phyloP scores from a whole-genome alignment of 768 basidiomycete genomes.

The Hypholoma sublateritium region DNA sequence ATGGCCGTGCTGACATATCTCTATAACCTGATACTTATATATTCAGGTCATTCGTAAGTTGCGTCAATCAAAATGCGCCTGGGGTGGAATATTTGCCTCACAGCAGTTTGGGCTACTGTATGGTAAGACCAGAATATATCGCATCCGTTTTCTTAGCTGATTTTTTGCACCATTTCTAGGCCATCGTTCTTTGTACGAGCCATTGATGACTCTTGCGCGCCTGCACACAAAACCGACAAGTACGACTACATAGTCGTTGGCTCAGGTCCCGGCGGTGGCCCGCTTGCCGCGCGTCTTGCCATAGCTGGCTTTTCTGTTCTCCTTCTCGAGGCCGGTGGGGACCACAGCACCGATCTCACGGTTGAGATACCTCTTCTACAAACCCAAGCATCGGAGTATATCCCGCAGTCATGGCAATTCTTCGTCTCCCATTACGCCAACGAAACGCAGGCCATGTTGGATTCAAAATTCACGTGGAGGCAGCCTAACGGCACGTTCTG shows the following conservation, averaged over 20 bases:
- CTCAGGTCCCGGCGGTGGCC: constrained; percentile 9
- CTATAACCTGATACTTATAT: too few species aligned
- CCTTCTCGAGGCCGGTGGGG: constrained; percentile 7
- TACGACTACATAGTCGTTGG: constrained; percentile 11
- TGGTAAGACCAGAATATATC: neutral
- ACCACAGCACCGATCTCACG: constrained; percentile 1
- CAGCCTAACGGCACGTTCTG: constrained; percentile 5
- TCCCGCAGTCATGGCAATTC: constrained; percentile 6
- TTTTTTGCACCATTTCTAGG: neutral
- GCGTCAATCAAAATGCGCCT: too few species aligned
- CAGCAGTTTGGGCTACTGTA: neutral
- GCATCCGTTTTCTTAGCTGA: neutral
- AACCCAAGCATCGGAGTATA: constrained; percentile 5
- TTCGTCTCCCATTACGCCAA: constrained; percentile 10
- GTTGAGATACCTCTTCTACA: constrained; percentile 4
- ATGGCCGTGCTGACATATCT: too few species aligned
- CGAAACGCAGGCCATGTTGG: neutral
- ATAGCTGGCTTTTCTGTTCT: constrained; percentile 8
- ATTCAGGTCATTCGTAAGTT: too few species aligned
- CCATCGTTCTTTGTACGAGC: neutral
- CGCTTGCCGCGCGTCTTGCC: constrained; percentile 7
- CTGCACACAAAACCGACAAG: neutral
- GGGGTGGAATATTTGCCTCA: too few species aligned
- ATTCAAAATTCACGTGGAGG: constrained; percentile 9
- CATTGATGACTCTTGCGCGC: neutral